phyloP scores from a whole-genome alignment of 305 asterid genomes.

The Ilex paraguariensis region DNA sequence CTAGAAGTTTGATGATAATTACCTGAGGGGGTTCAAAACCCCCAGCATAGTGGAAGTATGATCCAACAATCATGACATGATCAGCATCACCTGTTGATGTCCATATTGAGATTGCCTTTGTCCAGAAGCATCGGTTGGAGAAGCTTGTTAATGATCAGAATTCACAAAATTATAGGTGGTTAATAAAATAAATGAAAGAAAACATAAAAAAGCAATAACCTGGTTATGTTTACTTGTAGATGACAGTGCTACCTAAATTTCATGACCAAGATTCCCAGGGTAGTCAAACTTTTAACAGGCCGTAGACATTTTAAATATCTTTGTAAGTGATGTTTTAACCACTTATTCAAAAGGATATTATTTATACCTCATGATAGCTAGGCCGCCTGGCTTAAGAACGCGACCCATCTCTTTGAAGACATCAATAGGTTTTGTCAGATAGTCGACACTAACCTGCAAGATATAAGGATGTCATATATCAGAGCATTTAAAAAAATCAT shows the following conservation, averaged over 20 bases:
- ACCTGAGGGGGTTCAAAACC: slow-evolving; percentile 98
- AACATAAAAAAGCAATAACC: neutral
- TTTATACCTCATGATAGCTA: slow-evolving; percentile 71
- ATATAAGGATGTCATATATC: slow-evolving; percentile 3
- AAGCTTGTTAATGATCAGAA: slow-evolving; percentile 42
- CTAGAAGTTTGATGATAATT: slow-evolving; percentile 5
- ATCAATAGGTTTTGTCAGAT: slow-evolving; percentile 73
- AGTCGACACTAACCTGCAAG: slow-evolving; percentile 88
- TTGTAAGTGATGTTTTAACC: neutral
- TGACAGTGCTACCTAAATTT: neutral
- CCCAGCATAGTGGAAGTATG: slow-evolving; percentile 95
- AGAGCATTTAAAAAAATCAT: neutral
- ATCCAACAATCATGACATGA: slow-evolving; percentile 84
- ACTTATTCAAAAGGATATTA: neutral
- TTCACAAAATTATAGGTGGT: slow-evolving; percentile 7
- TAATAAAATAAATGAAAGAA: neutral
- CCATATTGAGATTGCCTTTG: slow-evolving; percentile 96
- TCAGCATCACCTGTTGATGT: slow-evolving; percentile 95
- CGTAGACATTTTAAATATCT: too few species aligned
- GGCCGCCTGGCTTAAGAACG: slow-evolving; percentile 87
- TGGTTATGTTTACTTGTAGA: neutral
- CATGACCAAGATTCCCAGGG: neutral
- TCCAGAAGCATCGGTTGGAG: slow-evolving; percentile 96
- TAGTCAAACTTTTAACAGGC: neutral
- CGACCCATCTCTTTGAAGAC: slow-evolving; percentile 86